These are phyloP conservation scores for Saccharum spontaneum DNA, from an alignment of 176 grass and related monocot genomes.

Conservation along the genomic window DNA sequence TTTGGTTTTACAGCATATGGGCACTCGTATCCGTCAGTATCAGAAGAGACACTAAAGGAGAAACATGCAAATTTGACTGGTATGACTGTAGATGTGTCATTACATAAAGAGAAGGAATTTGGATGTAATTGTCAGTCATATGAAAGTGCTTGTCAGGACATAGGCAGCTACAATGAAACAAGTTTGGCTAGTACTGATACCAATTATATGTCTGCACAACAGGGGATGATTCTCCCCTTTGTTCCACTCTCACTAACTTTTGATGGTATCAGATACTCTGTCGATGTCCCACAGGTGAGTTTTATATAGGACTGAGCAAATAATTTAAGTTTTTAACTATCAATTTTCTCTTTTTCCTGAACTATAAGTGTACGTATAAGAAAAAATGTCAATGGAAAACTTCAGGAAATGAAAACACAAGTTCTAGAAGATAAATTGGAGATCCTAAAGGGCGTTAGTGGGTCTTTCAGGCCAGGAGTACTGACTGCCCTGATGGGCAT, in stretches of 20 bases:
- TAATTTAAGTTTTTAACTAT: background rate
- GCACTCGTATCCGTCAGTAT: slow-evolving; percentile 2
- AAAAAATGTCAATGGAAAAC: background rate
- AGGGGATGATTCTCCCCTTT: slow-evolving; percentile 13
- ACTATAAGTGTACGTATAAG: background rate
- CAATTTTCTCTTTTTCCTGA: background rate
- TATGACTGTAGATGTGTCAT: background rate
- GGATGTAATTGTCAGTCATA: background rate
- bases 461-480: slow-evolving; percentile 15
- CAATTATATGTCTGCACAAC: background rate
- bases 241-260: slow-evolving; percentile 3
- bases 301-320: background rate
- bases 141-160: background rate
- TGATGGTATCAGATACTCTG: slow-evolving; percentile 4
- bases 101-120: background rate
- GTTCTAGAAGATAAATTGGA: background rate
- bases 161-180: background rate
- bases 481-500: slow-evolving; percentile 24
- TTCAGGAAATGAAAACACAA: slow-evolving; percentile 17
- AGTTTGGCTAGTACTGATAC: background rate
- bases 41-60: background rate
- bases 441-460: slow-evolving; percentile 17
- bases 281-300: background rate
- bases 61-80: slow-evolving; percentile 17
- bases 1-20: slow-evolving; percentile 25